Conservation (phyloP, 2,329 filamentous ascomycete genomes). For the Podosphaera xanthii region DNA sequence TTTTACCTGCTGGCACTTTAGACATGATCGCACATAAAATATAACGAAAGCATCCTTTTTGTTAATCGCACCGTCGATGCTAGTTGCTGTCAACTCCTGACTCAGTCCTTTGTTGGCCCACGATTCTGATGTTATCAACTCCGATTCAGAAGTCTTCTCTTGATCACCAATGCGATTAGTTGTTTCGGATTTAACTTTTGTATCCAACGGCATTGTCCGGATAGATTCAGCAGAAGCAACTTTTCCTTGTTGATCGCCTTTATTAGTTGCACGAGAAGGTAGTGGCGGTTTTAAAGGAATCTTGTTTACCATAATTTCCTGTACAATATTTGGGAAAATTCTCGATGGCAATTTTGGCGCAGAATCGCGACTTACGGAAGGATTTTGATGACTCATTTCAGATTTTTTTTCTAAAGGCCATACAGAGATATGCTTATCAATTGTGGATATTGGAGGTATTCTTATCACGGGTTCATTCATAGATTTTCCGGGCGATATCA, state of each 20-base stretch:
- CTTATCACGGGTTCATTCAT: slow-evolving; percentile 22
- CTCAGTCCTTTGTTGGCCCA: slow-evolving; percentile 22
- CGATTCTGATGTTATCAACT: slow-evolving; percentile 4
- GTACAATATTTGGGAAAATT: background rate
- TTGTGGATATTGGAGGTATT: slow-evolving; percentile 31
- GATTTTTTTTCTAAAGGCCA: background rate
- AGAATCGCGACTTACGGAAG: background rate
- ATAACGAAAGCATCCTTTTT: slow-evolving; percentile 88
- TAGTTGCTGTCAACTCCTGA: slow-evolving; percentile 62
- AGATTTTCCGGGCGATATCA: slow-evolving; percentile 22
- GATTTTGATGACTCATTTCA: background rate
- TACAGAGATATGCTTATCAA: slow-evolving; percentile 10
- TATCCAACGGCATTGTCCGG: slow-evolving; percentile 10
- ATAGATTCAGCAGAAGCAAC: slow-evolving; percentile 4
- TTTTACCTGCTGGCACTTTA: slow-evolving; percentile 87
- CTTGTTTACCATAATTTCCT: background rate
- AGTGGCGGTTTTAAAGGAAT: slow-evolving; percentile 25
- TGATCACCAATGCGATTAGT: slow-evolving; percentile 13
- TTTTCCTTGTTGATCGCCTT: slow-evolving; percentile 3
- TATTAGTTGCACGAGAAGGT: slow-evolving; percentile 5
- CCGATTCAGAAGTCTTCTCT: slow-evolving; percentile 8
- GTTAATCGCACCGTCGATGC: slow-evolving; percentile 73
- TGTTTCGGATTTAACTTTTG: slow-evolving; percentile 6
- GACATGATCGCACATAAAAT: slow-evolving; percentile 94
- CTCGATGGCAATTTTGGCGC: background rate